phyloP scores from a whole-genome alignment of 2,329 filamentous ascomycete species.

The Dactylonectria macrodidyma region DNA sequence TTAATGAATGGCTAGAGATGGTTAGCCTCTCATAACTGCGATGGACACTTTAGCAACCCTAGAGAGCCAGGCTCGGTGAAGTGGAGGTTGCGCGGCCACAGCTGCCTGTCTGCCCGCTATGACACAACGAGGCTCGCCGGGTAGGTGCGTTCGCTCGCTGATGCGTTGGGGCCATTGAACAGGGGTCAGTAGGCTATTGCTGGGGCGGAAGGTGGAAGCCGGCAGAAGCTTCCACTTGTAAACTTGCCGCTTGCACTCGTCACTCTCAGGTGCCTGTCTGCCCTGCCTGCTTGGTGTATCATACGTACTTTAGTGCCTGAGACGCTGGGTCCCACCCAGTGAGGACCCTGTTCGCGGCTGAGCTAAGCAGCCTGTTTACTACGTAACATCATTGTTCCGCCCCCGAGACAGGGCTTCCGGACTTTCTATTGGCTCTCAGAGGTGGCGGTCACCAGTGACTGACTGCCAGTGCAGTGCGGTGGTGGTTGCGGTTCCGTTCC shows the following conservation, averaged over 20 bases:
- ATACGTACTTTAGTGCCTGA: conserved; percentile 36
- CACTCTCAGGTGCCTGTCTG: conserved; percentile 47
- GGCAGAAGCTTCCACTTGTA: conserved; percentile 52
- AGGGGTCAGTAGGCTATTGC: conserved; percentile 10
- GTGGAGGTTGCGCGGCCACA: conserved; percentile 42
- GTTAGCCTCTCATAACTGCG: conserved; percentile 8
- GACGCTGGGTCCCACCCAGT: conserved; percentile 31
- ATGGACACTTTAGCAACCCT: neutral
- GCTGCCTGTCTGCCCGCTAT: conserved; percentile 38
- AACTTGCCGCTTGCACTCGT: conserved; percentile 37
- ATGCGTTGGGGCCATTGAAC: neutral
- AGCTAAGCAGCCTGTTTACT: conserved; percentile 42
- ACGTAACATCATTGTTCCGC: conserved; percentile 57
- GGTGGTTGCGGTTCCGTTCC: conserved; percentile 42
- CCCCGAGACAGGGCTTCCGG: conserved; percentile 45
- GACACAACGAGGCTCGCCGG: conserved; percentile 11
- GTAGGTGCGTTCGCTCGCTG: conserved; percentile 14
- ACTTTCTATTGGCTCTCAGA: conserved; percentile 53
- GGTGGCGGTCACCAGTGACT: conserved; percentile 48
- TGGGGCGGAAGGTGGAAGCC: conserved; percentile 44
- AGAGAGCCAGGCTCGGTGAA: conserved; percentile 23
- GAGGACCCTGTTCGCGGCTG: conserved; percentile 35
- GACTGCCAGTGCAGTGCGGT: conserved; percentile 37
- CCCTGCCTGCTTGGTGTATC: conserved; percentile 40
- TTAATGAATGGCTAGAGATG: neutral